phyloP scores from a whole-genome alignment of 257 asterid genomes.

The Rauvolfia tetraphylla region DNA sequence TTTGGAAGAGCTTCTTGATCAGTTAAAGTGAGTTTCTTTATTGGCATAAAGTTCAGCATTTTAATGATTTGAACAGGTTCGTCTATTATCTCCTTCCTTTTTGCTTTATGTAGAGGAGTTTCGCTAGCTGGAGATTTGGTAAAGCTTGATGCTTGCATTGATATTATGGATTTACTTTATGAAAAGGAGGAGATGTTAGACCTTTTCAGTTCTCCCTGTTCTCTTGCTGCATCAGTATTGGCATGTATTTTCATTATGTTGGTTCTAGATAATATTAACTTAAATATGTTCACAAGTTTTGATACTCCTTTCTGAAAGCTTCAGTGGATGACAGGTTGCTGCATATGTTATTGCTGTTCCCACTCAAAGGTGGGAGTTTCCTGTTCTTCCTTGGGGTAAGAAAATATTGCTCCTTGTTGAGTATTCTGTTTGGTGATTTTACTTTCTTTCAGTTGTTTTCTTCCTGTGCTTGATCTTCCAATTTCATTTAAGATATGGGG shows the following conservation, averaged over 20 bases:
- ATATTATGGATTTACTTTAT: slow-evolving; percentile 80
- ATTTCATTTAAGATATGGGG: not conserved
- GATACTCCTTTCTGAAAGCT: slow-evolving; percentile 10
- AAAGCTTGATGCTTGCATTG: slow-evolving; percentile 61
- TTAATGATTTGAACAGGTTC: not conserved
- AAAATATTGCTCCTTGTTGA: not conserved
- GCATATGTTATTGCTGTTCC: slow-evolving; percentile 71
- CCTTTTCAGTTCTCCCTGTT: slow-evolving; percentile 47
- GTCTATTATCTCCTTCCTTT: slow-evolving; percentile 1
- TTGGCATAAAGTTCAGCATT: slow-evolving; percentile 2
- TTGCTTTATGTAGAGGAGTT: slow-evolving; percentile 38
- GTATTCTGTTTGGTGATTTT: not conserved
- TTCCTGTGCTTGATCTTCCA: not conserved
- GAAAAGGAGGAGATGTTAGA: slow-evolving; percentile 61
- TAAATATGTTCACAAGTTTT: not conserved
- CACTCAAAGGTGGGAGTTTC: slow-evolving; percentile 70
- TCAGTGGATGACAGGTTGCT: slow-evolving; percentile 46
- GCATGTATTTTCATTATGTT: slow-evolving; percentile 26
- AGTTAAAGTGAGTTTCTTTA: slow-evolving; percentile 50
- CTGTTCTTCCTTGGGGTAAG: slow-evolving; percentile 87
- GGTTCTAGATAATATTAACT: not conserved
- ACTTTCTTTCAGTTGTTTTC: not conserved
- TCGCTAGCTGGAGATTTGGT: slow-evolving; percentile 60
- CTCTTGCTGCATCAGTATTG: slow-evolving; percentile 70
- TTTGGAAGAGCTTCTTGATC: slow-evolving; percentile 60